Conservation (phyloP, 2,329 filamentous ascomycete species). For the Botrytis paeoniae region DNA sequence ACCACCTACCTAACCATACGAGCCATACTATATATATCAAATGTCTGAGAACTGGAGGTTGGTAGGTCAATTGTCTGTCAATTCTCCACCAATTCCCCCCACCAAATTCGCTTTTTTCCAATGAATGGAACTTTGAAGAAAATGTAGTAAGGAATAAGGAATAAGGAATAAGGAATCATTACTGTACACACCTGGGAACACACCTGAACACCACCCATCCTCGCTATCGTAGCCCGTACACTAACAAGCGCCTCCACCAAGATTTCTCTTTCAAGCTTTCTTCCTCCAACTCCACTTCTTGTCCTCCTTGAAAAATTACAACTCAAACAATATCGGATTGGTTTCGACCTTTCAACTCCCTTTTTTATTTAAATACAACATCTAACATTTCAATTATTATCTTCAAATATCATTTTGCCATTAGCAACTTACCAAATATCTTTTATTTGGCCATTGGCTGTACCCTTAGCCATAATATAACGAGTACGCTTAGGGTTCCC, state of each 20-base stretch:
- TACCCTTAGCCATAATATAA: no score
- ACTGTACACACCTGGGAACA: neutral
- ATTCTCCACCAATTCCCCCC: neutral
- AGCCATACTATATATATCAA: neutral
- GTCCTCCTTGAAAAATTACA: slow-evolving; percentile 1
- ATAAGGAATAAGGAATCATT: no score
- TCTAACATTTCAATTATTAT: neutral
- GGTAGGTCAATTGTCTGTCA: neutral
- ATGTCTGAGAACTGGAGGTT: neutral
- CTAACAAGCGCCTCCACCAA: slow-evolving; percentile 2
- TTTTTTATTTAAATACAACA: neutral
- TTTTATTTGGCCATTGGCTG: neutral
- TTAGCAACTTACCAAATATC: neutral
- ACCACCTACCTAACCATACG: neutral
- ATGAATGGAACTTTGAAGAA: neutral
- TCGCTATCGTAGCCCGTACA: neutral
- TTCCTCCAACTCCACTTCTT: neutral
- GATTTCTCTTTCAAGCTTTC: slow-evolving; percentile 2
- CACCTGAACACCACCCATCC: neutral
- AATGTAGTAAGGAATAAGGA: neutral
- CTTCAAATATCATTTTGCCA: no score
- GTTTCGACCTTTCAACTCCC: slow-evolving; percentile 18
- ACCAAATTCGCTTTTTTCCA: neutral
- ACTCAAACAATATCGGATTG: slow-evolving; percentile 11
- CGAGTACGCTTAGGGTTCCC: neutral